A percentile compares a stretch with the other conserved stretches of the same genome.
Conservation (phyloP, 805 yeast species). For the Candida pseudofarinosa region DNA sequence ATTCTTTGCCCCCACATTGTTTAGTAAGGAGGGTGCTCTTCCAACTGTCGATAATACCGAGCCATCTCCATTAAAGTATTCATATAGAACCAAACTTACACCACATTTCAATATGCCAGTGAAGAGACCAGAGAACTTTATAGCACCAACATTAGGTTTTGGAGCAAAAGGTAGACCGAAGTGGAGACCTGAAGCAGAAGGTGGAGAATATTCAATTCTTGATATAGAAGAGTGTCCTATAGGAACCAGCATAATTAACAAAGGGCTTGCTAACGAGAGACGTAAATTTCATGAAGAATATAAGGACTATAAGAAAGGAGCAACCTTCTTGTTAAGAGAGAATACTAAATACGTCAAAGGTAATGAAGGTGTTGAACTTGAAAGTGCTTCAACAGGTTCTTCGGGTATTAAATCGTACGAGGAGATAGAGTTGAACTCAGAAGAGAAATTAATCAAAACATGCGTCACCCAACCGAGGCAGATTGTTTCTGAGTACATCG, state of each 20-base stretch:
- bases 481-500: conserved; percentile 71
- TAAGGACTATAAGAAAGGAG: conserved; percentile 64
- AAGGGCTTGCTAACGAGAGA: conserved; percentile 71
- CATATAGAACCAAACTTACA: conserved; percentile 88
- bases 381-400: conserved; percentile 43
- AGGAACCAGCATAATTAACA: conserved; percentile 76
- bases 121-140: conserved; percentile 30
- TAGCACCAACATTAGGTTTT: conserved; percentile 78
- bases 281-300: conserved; percentile 44
- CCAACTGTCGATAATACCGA: conserved; percentile 65
- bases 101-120: conserved; percentile 90
- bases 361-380: conserved; percentile 17
- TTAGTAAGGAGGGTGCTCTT: conserved; percentile 31
- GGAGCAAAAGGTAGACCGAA: conserved; percentile 77
- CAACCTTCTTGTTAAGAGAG: conserved; percentile 82
- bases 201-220: conserved; percentile 62
- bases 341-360: conserved; percentile 46
- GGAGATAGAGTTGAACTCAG: conserved; percentile 23
- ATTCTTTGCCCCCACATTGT: conserved; percentile 62
- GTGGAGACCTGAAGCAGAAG: conserved; percentile 53
- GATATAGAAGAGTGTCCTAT: conserved; percentile 94
- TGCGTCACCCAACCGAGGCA: conserved; percentile 78
- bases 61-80: conserved; percentile 70
- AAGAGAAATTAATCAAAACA: conserved; percentile 46
- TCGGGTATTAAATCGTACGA: conserved; percentile 30